Conservation (phyloP, 2,329 filamentous ascomycete genomes). For the Fusarium sp. region DNA sequence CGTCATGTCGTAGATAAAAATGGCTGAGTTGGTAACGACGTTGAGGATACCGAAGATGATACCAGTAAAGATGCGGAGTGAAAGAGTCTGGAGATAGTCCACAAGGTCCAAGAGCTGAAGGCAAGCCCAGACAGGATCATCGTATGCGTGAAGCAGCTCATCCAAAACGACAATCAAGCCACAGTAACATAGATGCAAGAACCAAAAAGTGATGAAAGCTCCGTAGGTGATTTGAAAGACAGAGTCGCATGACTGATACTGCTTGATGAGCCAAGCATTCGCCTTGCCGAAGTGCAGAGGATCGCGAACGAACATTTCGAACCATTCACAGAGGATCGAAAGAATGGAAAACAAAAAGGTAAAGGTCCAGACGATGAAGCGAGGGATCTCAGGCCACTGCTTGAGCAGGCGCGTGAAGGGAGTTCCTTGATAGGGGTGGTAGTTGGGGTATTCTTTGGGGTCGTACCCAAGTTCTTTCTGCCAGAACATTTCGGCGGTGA, state of each 20-base stretch:
- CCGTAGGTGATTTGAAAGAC: conserved; percentile 13
- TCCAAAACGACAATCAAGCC: not conserved
- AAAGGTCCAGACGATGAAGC: conserved; percentile 7
- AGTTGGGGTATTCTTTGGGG: conserved; percentile 32
- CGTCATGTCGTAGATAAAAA: conserved; percentile 9
- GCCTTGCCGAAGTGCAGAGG: conserved; percentile 12
- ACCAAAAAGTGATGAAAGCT: conserved; percentile 26
- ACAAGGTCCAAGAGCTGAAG: not conserved
- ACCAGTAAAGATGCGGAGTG: not conserved
- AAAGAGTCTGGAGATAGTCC: not conserved
- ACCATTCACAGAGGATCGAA: conserved; percentile 10
- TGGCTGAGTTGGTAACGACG: not conserved
- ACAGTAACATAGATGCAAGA: conserved; percentile 2
- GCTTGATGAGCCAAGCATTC: conserved; percentile 17
- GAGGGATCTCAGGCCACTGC: not conserved
- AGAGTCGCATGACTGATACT: conserved; percentile 17
- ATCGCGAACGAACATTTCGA: conserved; percentile 10
- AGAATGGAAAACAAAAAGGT: conserved; percentile 15
- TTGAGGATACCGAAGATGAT: conserved; percentile 4
- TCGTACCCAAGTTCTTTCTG: conserved; percentile 20
- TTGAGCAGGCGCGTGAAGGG: conserved; percentile 10
- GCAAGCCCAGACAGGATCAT: not conserved
- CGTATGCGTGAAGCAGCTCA: conserved; percentile 1
- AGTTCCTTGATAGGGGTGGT: conserved; percentile 20
- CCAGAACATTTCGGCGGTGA: conserved; percentile 17